Evolutionary conservation across 2,329 filamentous ascomycete species (phyloP), one percentile per base, ranked within the genome.

Genomic region (Ilyonectria robusta): DNA sequence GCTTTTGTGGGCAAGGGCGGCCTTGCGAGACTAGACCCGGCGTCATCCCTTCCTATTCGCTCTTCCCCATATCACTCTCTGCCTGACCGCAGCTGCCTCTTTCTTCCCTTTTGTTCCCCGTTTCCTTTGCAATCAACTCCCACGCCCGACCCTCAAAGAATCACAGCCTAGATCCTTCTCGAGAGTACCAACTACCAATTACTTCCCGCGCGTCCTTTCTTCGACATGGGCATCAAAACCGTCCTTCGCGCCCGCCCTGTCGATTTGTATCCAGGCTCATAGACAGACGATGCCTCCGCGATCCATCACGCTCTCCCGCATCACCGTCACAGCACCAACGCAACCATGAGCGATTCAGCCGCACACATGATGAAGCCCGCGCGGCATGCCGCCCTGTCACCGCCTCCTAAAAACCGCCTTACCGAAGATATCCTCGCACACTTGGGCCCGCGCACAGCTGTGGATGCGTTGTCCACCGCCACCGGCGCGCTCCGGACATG

Each of bases 341-440:
- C 61, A 76, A 76, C 64, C 58, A 82, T 82, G 79, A 78, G 71
- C 71, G 80, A 82, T 62, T 70, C 76, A 55, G 75, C 76, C 13
- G 58, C 69, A 37, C 71, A 77, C 59, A 72, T 81, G 40, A 70
- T 77, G 59, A 76, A 75, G 77, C 78, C 80, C 55, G 73, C 75
- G 73, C 75, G 80, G 74, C 77, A 78, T 64, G 71, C 76, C 63
- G 72, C 78, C 47, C 73, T 76, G 65, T 85, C 86, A 9, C 84
- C 86, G 23, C 79, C 84, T n/a, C 84, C 73, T 51, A 75, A 83
- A 68, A 82, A 82, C 59, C 83, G 81, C 60, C 80, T 77, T 33
- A 77, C 80, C 56, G 89, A 92, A 75, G 88, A 91, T 70, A 83
- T 93, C 42, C 84, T 93, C 64, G 81, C 86, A 66, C 86, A 88